A percentile compares a stretch with the other conserved stretches of the same genome.
These are phyloP conservation scores for Penicillium palitans DNA, from an alignment of 2,329 filamentous ascomycete species.

Conservation along the genomic window DNA sequence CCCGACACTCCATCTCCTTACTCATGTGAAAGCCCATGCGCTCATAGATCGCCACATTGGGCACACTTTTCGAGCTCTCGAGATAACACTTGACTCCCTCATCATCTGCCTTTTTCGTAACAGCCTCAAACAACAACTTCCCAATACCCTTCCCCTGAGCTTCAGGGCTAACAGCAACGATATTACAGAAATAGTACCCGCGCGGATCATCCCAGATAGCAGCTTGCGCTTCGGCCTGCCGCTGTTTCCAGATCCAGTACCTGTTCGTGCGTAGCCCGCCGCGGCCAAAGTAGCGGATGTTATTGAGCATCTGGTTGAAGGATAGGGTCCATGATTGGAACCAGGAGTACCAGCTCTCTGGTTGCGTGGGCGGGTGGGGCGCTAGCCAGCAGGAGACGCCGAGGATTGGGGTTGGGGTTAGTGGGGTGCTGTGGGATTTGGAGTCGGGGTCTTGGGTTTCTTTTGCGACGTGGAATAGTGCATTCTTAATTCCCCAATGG, in stretches of 20 bases:
- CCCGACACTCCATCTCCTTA: constrained; percentile 67
- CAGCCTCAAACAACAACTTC: constrained; percentile 62
- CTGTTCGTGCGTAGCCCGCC: constrained; percentile 66
- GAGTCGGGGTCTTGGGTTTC: constrained; percentile 42
- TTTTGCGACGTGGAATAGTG: constrained; percentile 70
- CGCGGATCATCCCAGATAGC: constrained; percentile 63
- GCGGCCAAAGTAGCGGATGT: constrained; percentile 62
- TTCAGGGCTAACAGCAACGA: constrained; percentile 68
- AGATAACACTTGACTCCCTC: constrained; percentile 68
- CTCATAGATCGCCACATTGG: constrained; percentile 71
- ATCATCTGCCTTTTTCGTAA: constrained; percentile 63
- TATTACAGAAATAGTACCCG: constrained; percentile 79
- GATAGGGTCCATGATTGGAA: constrained; percentile 64
- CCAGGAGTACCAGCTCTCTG: constrained; percentile 65
- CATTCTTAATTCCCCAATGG: constrained; percentile 71
- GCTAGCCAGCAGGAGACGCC: constrained; percentile 75
- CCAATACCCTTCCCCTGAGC: constrained; percentile 68
- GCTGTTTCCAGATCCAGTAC: constrained; percentile 74
- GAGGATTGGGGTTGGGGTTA: constrained; percentile 52
- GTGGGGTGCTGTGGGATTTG: constrained; percentile 11
- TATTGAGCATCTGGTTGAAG: constrained; percentile 64
- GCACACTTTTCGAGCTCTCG: constrained; percentile 66
- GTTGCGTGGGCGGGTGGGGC: constrained; percentile 52
- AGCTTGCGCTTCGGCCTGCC: constrained; percentile 64
- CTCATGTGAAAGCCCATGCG: constrained; percentile 66